phyloP scores from a whole-genome alignment of 441 rosid genomes.

The Sinapis alba region DNA sequence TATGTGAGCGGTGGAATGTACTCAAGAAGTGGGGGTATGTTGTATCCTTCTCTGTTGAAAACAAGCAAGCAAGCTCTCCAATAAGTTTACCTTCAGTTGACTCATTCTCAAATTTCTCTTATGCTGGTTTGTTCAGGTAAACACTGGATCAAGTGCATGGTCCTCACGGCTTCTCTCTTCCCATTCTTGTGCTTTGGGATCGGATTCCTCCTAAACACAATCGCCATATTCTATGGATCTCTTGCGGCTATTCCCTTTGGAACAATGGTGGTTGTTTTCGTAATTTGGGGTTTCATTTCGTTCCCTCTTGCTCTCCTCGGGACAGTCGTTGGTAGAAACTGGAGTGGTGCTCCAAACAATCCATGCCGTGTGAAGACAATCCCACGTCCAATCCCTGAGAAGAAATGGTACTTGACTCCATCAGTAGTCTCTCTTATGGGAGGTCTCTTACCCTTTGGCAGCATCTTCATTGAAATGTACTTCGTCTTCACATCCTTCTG shows the following conservation, averaged over 20 bases:
- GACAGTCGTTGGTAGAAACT: constrained; percentile 92
- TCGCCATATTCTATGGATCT: constrained; percentile 94
- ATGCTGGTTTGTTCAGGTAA: constrained; percentile 60
- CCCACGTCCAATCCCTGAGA: constrained; percentile 99
- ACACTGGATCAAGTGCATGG: constrained; percentile 95
- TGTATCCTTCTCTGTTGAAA: background rate
- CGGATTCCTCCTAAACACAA: constrained; percentile 84
- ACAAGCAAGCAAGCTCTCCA: background rate
- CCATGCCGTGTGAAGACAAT: constrained; percentile 99
- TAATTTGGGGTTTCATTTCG: constrained; percentile 96
- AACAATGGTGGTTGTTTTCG: constrained; percentile 93
- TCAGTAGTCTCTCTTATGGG: constrained; percentile 94
- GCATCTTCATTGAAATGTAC: constrained; percentile 98
- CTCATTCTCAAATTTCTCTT: background rate
- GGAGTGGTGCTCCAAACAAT: constrained; percentile 97
- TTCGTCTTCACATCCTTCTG: constrained; percentile 96
- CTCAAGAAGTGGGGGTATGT: constrained; percentile 84
- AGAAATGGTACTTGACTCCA: constrained; percentile 96
- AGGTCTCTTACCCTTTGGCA: constrained; percentile 93
- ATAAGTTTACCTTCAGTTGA: background rate
- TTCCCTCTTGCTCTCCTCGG: constrained; percentile 98
- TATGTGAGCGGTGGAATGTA: constrained; percentile 80
- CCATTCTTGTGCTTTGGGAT: constrained; percentile 96
- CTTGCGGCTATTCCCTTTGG: constrained; percentile 98
- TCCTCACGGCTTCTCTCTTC: constrained; percentile 90